Conservation (phyloP, 2,329 filamentous ascomycete species). For the Penicillium carneum region DNA sequence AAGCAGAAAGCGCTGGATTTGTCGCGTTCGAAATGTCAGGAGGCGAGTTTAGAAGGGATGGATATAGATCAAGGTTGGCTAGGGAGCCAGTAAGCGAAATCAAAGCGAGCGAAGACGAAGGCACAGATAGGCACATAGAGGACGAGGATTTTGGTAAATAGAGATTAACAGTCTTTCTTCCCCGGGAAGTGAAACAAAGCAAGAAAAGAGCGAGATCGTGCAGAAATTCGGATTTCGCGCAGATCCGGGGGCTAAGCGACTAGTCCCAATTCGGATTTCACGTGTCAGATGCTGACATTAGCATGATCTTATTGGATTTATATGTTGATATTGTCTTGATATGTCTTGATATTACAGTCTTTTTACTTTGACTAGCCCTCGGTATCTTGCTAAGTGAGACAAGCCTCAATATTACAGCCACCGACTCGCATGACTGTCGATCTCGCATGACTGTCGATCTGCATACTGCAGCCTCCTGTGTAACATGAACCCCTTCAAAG, state of each 20-base stretch:
- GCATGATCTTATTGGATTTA: conserved; percentile 11
- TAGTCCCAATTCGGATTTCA: conserved; percentile 33
- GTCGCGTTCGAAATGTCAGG: conserved; percentile 24
- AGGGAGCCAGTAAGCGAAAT: conserved; percentile 42
- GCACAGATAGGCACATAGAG: conserved; percentile 51
- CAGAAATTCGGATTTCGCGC: conserved; percentile 33
- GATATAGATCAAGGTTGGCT: conserved; percentile 31
- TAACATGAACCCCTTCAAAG: conserved; percentile 7
- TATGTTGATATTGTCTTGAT: neutral
- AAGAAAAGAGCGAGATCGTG: conserved; percentile 12
- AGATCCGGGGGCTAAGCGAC: conserved; percentile 33
- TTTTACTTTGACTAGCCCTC: neutral
- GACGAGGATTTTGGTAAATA: conserved; percentile 16
- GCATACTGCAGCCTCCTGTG: conserved; percentile 10
- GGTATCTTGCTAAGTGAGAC: neutral
- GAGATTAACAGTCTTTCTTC: conserved; percentile 14
- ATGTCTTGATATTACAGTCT: neutral
- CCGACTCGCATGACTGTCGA: conserved; percentile 2
- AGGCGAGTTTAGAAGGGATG: conserved; percentile 26
- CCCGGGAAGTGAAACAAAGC: conserved; percentile 21
- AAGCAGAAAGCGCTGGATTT: conserved; percentile 23
- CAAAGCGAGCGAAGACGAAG: conserved; percentile 34
- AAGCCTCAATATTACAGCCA: neutral
- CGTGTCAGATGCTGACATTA: conserved; percentile 28
- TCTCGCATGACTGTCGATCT: conserved; percentile 3